phyloP scores from a whole-genome alignment of 2,329 filamentous ascomycete genomes.

The Aspergillus awamori region DNA sequence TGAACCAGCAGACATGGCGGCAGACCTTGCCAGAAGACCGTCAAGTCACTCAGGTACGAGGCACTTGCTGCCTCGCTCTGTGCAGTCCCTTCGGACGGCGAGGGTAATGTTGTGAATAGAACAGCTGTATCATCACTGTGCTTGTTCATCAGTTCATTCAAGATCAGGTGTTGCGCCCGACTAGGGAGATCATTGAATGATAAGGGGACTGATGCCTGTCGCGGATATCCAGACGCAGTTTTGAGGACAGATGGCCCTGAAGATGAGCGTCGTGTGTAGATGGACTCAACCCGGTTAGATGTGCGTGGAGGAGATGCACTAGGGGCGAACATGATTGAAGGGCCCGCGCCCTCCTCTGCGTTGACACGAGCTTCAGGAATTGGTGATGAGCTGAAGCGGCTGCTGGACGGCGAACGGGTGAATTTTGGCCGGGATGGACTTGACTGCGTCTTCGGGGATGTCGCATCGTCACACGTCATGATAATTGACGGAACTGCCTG shows the following conservation, averaged over 20 bases:
- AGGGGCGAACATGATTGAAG: conserved; percentile 75
- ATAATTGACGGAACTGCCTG: conserved; percentile 31
- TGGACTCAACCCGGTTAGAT: conserved; percentile 36
- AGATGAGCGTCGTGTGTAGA: conserved; percentile 40
- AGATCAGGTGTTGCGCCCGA: conserved; percentile 79
- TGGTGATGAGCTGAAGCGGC: conserved; percentile 69
- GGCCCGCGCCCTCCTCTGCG: conserved; percentile 65
- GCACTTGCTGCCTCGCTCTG: conserved; percentile 70
- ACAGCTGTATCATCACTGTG: conserved; percentile 74
- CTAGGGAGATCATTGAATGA: conserved; percentile 87
- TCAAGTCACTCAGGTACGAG: conserved; percentile 74
- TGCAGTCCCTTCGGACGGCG: conserved; percentile 75
- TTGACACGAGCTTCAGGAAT: conserved; percentile 71
- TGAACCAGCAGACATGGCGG: conserved; percentile 78
- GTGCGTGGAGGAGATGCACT: conserved; percentile 38
- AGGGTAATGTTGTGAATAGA: conserved; percentile 79
- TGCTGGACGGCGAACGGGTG: conserved; percentile 38
- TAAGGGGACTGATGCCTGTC: conserved; percentile 66
- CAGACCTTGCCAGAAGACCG: conserved; percentile 74
- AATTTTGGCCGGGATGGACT: conserved; percentile 28
- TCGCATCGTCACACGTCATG: conserved; percentile 24
- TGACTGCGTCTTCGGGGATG: conserved; percentile 27
- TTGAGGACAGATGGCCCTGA: conserved; percentile 25
- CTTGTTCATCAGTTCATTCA: conserved; percentile 78
- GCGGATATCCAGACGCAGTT: conserved; percentile 53